A percentile compares a stretch with the other conserved stretches of the same genome.
Evolutionary conservation across 805 yeast species (phyloP).

Genomic region (Priceomyces carsonii): DNA sequence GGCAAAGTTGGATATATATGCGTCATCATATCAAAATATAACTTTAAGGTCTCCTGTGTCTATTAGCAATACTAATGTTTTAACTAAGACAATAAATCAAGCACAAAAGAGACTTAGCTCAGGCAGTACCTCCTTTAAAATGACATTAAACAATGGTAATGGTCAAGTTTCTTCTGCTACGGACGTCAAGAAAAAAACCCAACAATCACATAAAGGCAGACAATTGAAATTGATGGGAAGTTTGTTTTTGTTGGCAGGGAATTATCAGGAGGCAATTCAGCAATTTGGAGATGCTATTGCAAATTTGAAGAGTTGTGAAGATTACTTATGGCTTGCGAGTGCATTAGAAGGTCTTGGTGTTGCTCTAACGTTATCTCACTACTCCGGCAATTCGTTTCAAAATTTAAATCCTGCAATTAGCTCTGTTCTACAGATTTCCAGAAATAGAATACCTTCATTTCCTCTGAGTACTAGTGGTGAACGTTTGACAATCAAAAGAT

Average conservation of each 20-base stretch:
- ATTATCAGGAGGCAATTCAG: conserved; percentile 65
- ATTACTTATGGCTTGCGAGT: conserved; percentile 85
- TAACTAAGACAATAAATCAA: conserved; percentile 39
- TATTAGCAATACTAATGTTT: conserved; percentile 49
- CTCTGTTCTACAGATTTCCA: conserved; percentile 32
- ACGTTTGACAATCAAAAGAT: conserved; percentile 35
- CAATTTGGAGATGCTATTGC: conserved; percentile 74
- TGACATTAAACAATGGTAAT: conserved; percentile 19
- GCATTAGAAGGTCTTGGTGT: conserved; percentile 82
- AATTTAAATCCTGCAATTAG: conserved; percentile 40
- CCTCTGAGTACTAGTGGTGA: conserved; percentile 2
- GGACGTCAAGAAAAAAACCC: conserved; percentile 35
- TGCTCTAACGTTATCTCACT: conserved; percentile 60
- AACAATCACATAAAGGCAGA: conserved; percentile 62
- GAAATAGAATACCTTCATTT: conserved; percentile 19
- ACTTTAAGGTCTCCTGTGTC: conserved; percentile 82
- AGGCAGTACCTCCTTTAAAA: conserved; percentile 37
- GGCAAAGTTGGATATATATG: conserved; percentile 62
- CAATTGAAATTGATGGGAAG: conserved; percentile 75
- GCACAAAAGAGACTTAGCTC: conserved; percentile 47
- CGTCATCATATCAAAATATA: conserved; percentile 73
- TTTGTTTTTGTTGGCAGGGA: conserved; percentile 79
- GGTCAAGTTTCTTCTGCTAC: conserved; percentile 8
- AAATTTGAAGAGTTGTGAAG: conserved; percentile 61
- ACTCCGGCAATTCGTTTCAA: conserved; percentile 52